Evolutionary conservation across 208 protist species (phyloP), one percentile per base, ranked within the genome.

Genomic region (Acanthamoeba healyi): DNA sequence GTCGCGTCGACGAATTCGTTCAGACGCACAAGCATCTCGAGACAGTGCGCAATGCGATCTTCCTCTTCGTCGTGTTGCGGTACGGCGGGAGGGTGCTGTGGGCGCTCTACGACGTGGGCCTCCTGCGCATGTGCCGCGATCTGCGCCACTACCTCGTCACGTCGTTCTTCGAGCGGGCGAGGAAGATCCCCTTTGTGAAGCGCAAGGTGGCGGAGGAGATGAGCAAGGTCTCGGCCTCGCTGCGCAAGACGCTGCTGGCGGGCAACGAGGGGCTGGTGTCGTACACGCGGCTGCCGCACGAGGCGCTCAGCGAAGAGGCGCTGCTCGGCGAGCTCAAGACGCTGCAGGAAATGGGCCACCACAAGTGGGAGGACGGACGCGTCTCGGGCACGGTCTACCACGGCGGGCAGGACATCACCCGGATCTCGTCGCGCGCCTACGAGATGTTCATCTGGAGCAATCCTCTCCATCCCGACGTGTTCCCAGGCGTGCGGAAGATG

Each of bases 401-500:
- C 82, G 82, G 82, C 14, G 82, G 82, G 29, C 0, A 36, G 6
- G 51, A 90, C 82, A 90, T 90, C 54, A 90, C 82, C 15, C n/a
- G 56, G 34, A 67, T 90, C 7, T 90, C 82, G 32, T 2, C 56
- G 15, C 49, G 54, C 7, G 82, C 82, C 51, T 90, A 90, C 51
- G 82, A 90, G 82, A 90, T 90, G 82, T 90, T 90, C 82, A 90
- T 70, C 46, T 90, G 82, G 82, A 90, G 51, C 56, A 99, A 99
- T 95, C 99, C 99, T 36, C 97, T 99, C 34, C 99, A 99, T 96
- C 96, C 96, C 26, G 98, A 98, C 88, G 97, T 99, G 26, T 99
- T 99, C 95, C 98, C 98, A 1, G 98, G 98, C 9, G 98, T 99
- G 58, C 97, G 98, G 86, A 99, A 99, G 95, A 99, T 99, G 98